Evolutionary conservation across 768 basidiomycete species (phyloP), one percentile per base, ranked within the genome.

Genomic region (Hydnomerulius pinastri): DNA sequence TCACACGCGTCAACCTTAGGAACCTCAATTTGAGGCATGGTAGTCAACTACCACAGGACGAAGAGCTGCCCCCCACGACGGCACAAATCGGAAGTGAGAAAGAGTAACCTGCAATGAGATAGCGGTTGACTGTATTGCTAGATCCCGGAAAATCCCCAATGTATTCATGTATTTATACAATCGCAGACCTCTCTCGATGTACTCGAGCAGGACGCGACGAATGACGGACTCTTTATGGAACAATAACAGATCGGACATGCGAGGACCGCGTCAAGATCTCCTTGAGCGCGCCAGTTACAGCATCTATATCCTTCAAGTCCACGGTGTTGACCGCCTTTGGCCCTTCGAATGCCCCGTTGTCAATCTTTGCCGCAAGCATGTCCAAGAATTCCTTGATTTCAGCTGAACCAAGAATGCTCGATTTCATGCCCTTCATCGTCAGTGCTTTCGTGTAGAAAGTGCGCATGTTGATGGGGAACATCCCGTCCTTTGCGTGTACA

Each of bases 381-480:
- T 69, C 70, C 40, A 69, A 23, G 21, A 69, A 60, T 2, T 30
- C 49, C 53, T 70, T 69, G 23, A 68, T 51, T 21, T 66, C 61
- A 1, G 25, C 18, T 6, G 58, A 41, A 18, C 33, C 20, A 2
- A 69, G 48, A 17, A 64, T 57, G 43, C 60, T 61, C 33, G 68
- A 71, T 35, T 38, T 48, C 66, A 69, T 67, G 1, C 68, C 68
- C 43, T 60, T 70, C 48, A 69, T 52, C 1, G 67, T 65, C 33
- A 69, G 21, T 8, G 60, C 55, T 27, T 66, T 66, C n/a, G 60
- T 60, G 36, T 68, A 68, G 35, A 70, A 63, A 0, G 65, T 54
- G 10, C 68, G 68, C 56, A 71, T n/a, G 35, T 67, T 39, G 40
- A 70, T 37, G 0, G 62, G 59, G 43, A 70, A 70, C 45, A 64